Evolutionary conservation across 2,329 filamentous ascomycete genomes (phyloP).

Genomic region (Magnaporthiopsis rhizophila): DNA sequence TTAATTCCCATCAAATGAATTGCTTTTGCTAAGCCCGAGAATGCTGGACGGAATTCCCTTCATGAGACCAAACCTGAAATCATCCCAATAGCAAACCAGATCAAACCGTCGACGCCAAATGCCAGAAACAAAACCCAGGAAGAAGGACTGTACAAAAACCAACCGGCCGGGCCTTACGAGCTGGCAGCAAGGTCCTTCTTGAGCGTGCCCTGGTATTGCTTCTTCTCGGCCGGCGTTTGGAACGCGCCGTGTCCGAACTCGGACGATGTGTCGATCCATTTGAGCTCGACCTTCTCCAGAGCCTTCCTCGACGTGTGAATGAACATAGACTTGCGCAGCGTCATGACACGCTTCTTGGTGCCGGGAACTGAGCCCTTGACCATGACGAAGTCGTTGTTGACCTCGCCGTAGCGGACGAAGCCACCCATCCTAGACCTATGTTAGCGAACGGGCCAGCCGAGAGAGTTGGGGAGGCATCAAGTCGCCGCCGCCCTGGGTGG

Average conservation of each 20-base stretch:
- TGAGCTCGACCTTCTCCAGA: conserved; percentile 98
- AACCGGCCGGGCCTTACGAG: conserved; percentile 32
- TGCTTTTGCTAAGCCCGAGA: conserved; percentile 6
- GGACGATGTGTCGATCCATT: conserved; percentile 99
- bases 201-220: conserved; percentile 93
- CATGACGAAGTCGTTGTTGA: conserved; percentile 98
- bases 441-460: conserved; percentile 23
- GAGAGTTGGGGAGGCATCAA: neutral
- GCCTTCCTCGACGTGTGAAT: conserved; percentile 90
- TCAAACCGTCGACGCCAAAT: conserved; percentile 9
- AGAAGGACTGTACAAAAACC: conserved; percentile 3
- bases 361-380: conserved; percentile 96
- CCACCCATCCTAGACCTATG: conserved; percentile 72
- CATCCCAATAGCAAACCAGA: conserved; percentile 8
- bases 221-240: conserved; percentile 98
- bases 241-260: conserved; percentile 99
- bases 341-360: conserved; percentile 99
- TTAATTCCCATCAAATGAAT: conserved; percentile 3
- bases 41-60: conserved; percentile 5
- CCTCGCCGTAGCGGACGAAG: conserved; percentile 97
- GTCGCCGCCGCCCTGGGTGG: neutral
- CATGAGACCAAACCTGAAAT: conserved; percentile 8
- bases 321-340: conserved; percentile 98
- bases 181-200: conserved; percentile 79
- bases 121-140: conserved; percentile 2